These are phyloP conservation scores for Extremus antarcticus DNA, from an alignment of 495 filamentous ascomycete species.

Conservation along the genomic window DNA sequence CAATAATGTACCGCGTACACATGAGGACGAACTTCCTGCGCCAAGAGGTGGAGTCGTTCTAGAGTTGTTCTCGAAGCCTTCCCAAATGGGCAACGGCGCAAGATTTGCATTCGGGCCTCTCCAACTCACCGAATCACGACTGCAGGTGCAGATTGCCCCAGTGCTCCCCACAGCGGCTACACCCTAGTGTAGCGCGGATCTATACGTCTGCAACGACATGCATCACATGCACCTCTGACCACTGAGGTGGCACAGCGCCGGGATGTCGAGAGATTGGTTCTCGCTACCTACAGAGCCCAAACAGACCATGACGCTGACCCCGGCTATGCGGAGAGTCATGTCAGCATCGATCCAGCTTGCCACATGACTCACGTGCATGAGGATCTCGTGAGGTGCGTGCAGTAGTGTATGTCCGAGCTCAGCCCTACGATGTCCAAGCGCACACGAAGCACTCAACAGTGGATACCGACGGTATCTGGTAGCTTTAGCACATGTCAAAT, in stretches of 20 bases:
- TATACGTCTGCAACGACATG: no score
- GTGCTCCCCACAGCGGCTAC: not conserved
- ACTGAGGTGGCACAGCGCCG: no score
- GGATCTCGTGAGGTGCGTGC: not conserved
- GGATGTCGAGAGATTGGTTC: no score
- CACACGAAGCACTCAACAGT: not conserved
- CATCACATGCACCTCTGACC: no score
- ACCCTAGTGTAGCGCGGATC: no score
- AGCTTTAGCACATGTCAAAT: not conserved
- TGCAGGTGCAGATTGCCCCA: not conserved
- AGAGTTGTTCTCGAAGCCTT: not conserved
- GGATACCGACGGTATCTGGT: not conserved
- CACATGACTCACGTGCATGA: not conserved
- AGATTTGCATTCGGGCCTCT: not conserved
- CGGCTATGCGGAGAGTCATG: no score
- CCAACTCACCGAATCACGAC: not conserved
- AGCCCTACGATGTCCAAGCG: not conserved
- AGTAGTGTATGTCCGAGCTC: not conserved
- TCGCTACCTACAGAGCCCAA: no score
- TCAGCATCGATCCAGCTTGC: not conserved
- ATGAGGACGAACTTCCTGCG: not conserved
- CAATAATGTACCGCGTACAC: no score
- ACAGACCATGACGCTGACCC: no score
- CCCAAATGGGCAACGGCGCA: not conserved
- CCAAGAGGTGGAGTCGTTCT: not conserved